A percentile compares a stretch with the other conserved stretches of the same genome.
These are phyloP conservation scores for Serendipita sp. DNA, from an alignment of 768 basidiomycete species.

Conservation along the genomic window DNA sequence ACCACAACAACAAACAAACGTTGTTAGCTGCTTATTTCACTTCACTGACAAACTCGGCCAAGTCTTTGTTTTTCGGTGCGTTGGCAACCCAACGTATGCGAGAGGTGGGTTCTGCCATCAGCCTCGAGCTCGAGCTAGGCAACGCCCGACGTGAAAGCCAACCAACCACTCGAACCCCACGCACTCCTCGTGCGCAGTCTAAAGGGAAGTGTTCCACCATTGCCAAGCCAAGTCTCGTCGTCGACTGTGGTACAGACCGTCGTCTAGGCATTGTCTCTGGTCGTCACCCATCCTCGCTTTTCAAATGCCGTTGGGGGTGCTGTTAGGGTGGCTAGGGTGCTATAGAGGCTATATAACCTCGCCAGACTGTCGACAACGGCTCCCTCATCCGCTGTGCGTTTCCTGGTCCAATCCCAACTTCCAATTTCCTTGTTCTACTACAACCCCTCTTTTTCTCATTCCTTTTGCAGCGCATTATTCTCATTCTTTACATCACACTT, in stretches of 20 bases:
- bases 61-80: not conserved
- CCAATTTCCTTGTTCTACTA: not conserved
- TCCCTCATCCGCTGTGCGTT: conserved; percentile 3
- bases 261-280: no score
- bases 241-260: no score
- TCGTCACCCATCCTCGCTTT: no score
- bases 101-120: not conserved
- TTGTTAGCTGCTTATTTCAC: no score
- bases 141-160: no score
- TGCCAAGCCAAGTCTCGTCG: no score
- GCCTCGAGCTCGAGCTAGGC: not conserved
- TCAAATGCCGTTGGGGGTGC: not conserved
- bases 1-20: no score
- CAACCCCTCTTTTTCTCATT: not conserved
- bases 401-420: not conserved
- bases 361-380: not conserved
- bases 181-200: no score
- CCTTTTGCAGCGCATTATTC: not conserved
- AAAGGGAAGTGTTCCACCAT: no score
- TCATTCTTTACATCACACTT: not conserved
- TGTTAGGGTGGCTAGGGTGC: not conserved
- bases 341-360: not conserved
- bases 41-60: not conserved
- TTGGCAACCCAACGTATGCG: not conserved
- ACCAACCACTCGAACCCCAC: no score